Percentiles rank a stretch among this genome's conserved stretches.
phyloP scores from a whole-genome alignment of 768 basidiomycete genomes.

The Auricularia auricula-judae region DNA sequence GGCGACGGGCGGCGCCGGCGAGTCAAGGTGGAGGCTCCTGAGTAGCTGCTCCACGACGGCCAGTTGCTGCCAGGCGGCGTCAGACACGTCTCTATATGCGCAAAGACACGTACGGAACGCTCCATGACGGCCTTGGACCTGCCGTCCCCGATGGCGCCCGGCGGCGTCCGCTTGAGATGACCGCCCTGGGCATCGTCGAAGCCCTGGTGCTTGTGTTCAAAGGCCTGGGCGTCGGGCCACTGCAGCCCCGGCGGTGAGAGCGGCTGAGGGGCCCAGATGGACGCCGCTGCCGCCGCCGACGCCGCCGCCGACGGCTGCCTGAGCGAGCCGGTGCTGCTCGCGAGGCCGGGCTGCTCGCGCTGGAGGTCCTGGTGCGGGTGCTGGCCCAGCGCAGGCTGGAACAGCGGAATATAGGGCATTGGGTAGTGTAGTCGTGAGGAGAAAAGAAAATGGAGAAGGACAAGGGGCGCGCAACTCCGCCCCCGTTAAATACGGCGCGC shows the following conservation, averaged over 20 bases:
- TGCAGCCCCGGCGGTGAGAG: constrained; percentile 45
- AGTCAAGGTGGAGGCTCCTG: constrained; percentile 68
- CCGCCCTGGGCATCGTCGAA: constrained; percentile 57
- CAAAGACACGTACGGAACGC: constrained; percentile 11
- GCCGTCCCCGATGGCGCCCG: constrained; percentile 73
- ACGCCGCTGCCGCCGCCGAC: constrained; percentile 27
- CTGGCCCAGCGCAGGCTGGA: background rate
- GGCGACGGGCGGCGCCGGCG: constrained; percentile 31
- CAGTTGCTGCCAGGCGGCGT: constrained; percentile 34
- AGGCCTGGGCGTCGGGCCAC: constrained; percentile 51
- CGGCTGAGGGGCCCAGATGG: constrained; percentile 79
- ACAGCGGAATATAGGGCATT: background rate
- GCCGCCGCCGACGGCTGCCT: background rate
- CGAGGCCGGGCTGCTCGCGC: background rate
- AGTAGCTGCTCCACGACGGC: constrained; percentile 58
- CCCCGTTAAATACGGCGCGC: background rate
- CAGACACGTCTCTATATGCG: background rate
- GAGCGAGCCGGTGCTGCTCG: background rate
- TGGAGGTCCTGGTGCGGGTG: background rate
- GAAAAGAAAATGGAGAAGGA: background rate
- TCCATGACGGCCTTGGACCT: constrained; percentile 41
- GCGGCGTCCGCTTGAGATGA: constrained; percentile 29
- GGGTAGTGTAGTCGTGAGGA: background rate
- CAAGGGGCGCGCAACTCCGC: background rate
- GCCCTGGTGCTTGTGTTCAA: background rate